These are phyloP conservation scores for Russula griseocarnosa DNA, from an alignment of 768 basidiomycete genomes.

Conservation along the genomic window DNA sequence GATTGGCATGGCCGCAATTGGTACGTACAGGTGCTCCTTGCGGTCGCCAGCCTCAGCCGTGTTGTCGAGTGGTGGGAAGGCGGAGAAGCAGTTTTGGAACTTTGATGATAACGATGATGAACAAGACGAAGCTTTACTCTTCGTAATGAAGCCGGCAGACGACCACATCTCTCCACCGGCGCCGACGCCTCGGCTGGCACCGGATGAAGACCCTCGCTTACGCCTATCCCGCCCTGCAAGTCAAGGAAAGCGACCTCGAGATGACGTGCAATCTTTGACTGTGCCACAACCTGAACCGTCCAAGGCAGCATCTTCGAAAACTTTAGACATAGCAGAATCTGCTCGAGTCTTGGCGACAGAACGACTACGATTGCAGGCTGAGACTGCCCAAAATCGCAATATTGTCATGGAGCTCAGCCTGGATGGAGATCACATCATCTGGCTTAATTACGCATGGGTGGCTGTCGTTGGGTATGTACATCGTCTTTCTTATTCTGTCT, in stretches of 20 bases:
- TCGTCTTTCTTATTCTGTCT: slow-evolving; percentile 9
- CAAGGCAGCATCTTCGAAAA: slow-evolving; percentile 38
- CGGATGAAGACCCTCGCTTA: slow-evolving; percentile 50
- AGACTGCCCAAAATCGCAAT: slow-evolving; percentile 93
- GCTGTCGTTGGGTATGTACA: slow-evolving; percentile 78
- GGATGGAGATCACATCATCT: slow-evolving; percentile 92
- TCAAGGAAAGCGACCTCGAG: slow-evolving; percentile 52
- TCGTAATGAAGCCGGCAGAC: slow-evolving; percentile 86
- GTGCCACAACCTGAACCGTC: slow-evolving; percentile 30
- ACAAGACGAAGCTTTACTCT: slow-evolving; percentile 85
- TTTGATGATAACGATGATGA: slow-evolving; percentile 91
- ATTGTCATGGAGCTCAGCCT: slow-evolving; percentile 92
- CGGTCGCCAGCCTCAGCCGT: slow-evolving; percentile 90
- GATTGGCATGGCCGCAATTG: slow-evolving; percentile 97
- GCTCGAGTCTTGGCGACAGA: slow-evolving; percentile 85
- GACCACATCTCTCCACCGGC: slow-evolving; percentile 44
- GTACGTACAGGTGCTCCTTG: slow-evolving; percentile 96
- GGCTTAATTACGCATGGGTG: slow-evolving; percentile 95
- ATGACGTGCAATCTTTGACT: slow-evolving; percentile 37
- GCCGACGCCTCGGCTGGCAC: slow-evolving; percentile 43
- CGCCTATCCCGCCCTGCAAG: slow-evolving; percentile 49
- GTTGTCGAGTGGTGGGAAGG: slow-evolving; percentile 99
- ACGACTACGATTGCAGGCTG: slow-evolving; percentile 82
- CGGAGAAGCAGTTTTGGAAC: slow-evolving; percentile 99
- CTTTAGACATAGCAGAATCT: slow-evolving; percentile 62